These are phyloP conservation scores for Eucalyptus marginata DNA, from an alignment of 345 rosid species.

Conservation along the genomic window DNA sequence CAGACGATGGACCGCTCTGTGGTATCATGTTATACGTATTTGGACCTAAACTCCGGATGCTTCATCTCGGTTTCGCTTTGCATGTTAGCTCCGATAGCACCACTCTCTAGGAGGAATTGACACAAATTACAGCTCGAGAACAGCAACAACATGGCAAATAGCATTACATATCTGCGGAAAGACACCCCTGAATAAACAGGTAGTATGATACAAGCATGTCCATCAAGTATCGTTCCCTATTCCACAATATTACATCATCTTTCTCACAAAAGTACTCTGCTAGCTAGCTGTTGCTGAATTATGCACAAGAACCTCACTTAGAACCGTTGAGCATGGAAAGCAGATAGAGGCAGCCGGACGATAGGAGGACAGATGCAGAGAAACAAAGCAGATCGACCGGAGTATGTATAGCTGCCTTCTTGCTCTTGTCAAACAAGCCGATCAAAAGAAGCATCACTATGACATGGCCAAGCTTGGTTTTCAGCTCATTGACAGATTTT, in stretches of 20 bases:
- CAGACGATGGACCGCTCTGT: background rate
- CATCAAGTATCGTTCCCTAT: background rate
- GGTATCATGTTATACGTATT: background rate
- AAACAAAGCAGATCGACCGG: constrained; percentile 75
- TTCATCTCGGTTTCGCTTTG: background rate
- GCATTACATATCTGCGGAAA: background rate
- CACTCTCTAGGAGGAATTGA: background rate
- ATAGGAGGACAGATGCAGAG: constrained; percentile 64
- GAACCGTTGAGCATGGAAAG: constrained; percentile 59
- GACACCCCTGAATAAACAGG: background rate
- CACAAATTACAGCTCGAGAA: background rate
- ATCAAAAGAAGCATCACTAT: constrained; percentile 93
- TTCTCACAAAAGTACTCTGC: background rate
- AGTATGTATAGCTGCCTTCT: constrained; percentile 50
- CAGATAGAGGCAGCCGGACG: constrained; percentile 73
- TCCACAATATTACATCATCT: background rate
- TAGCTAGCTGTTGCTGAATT: background rate
- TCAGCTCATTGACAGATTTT: constrained; percentile 66
- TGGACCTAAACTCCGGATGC: background rate
- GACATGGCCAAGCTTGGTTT: constrained; percentile 87
- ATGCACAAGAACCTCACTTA: constrained; percentile 1
- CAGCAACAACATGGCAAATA: background rate
- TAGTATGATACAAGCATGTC: background rate
- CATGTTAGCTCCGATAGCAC: background rate
- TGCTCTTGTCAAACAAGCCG: constrained; percentile 82